Conservation (phyloP, 495 filamentous ascomycete genomes). For the Penicillium silybi region DNA sequence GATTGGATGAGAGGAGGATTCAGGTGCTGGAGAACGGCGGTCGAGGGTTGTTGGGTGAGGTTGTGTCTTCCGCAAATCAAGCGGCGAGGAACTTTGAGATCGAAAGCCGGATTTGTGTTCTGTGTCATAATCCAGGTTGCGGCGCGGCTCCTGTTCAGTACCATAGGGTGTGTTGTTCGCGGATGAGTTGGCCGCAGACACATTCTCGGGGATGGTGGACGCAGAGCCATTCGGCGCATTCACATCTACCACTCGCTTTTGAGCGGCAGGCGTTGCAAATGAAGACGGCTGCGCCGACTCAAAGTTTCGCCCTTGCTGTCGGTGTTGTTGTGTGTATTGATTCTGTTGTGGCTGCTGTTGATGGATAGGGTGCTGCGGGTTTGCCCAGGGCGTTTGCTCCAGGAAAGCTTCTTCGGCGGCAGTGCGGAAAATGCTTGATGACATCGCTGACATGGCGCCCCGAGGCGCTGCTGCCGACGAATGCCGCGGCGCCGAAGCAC, state of each 20-base stretch:
- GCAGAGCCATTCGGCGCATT: constrained; percentile 53
- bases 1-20: constrained; percentile 22
- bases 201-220: constrained; percentile 53
- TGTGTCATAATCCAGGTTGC: constrained; percentile 36
- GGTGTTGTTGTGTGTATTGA: constrained; percentile 34
- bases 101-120: constrained; percentile 40
- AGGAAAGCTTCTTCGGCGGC: constrained; percentile 79
- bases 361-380: constrained; percentile 78
- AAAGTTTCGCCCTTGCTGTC: constrained; percentile 29
- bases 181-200: constrained; percentile 43
- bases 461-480: constrained; percentile 24
- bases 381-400: constrained; percentile 82
- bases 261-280: constrained; percentile 50
- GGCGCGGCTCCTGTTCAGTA: constrained; percentile 36
- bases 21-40: constrained; percentile 21
- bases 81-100: constrained; percentile 42
- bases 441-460: constrained; percentile 33
- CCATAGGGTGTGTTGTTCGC: constrained; percentile 45
- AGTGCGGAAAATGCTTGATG: constrained; percentile 37
- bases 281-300: constrained; percentile 33
- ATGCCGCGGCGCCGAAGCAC: constrained; percentile 22
- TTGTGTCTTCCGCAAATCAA: constrained; percentile 44
- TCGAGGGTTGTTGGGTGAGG: constrained; percentile 27
- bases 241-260: constrained; percentile 50
- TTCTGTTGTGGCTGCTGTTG: constrained; percentile 39